Evolutionary conservation across 2,329 filamentous ascomycete genomes (phyloP).

Genomic region (Cladosporium cucumerinum): DNA sequence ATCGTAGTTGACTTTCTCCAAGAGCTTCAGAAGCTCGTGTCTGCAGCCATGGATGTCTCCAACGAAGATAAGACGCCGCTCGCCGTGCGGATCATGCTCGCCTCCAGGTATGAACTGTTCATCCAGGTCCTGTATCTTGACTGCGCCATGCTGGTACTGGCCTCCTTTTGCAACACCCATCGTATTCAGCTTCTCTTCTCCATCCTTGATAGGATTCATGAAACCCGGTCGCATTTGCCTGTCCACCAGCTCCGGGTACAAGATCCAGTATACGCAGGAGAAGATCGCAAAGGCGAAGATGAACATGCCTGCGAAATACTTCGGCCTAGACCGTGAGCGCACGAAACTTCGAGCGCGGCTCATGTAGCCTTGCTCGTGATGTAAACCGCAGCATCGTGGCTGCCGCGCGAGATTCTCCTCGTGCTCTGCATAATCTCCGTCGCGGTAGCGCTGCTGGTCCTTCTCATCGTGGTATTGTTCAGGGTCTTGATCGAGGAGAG

Average conservation of each 20-base stretch:
- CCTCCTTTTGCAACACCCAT: conserved; percentile 31
- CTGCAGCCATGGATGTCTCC: conserved; percentile 93
- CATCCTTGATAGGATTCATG: conserved; percentile 5
- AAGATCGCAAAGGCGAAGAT: neutral
- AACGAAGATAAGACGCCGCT: conserved; percentile 69
- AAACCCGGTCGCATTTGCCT: conserved; percentile 8
- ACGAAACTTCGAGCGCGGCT: neutral
- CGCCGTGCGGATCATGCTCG: conserved; percentile 33
- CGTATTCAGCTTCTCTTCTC: conserved; percentile 17
- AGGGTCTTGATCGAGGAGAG: neutral
- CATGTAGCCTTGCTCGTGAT: neutral
- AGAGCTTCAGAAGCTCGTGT: conserved; percentile 58
- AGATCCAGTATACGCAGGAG: neutral
- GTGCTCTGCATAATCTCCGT: conserved; percentile 15
- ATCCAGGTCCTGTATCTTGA: conserved; percentile 47
- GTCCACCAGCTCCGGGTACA: conserved; percentile 11
- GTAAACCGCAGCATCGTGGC: neutral
- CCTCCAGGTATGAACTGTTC: conserved; percentile 34
- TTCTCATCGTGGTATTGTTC: conserved; percentile 7
- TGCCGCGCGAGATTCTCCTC: conserved; percentile 7
- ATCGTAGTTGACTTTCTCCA: conserved; percentile 65
- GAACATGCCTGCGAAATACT: neutral
- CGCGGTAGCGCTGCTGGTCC: neutral
- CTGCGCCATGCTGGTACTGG: conserved; percentile 18
- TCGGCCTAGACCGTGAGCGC: neutral